Evolutionary conservation across 1,284 basidiomycete species (phyloP), one percentile per base, ranked within the genome.

Genomic region (Ganoderma lucidum): DNA sequence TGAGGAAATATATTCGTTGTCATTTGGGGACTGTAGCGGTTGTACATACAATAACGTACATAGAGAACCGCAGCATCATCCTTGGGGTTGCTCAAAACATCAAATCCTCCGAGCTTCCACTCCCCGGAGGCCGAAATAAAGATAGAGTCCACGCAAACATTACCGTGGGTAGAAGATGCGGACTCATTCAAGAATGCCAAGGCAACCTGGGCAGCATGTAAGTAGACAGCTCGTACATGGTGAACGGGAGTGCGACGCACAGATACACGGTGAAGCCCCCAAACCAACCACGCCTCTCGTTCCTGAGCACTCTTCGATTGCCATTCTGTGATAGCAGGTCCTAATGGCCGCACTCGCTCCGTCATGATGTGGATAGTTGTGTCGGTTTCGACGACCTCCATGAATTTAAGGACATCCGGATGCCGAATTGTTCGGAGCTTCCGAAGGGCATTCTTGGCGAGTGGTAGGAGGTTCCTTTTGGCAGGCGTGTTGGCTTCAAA

Each of bases 51-150:
- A 82, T 91, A 71, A 83, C 91, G 80, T 81, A 96, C 95, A 84
- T 95, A 95, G 78, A 96, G 82, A 35, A 94, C 86, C 12, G 93
- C 86, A 60, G 84, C 79, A n/a, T 92, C 89, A 67, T 97, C 95
- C 76, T 88, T 92, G 3, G 92, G 85, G 75, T 86, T 93, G 75
- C 93, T 97, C 75, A 99, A 81, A 0, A 97, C 82, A 75, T 99
- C 98, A 76, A 99, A 97, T 1, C 97, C 97, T 41, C 94, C 97
- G 10, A 99, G 83, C 77, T 94, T 94, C 97, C 97, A 99, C 83
- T 99, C 98, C 28, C 97, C 95, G 0, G 96, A 95, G 0, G 90
- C 90, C 6, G 95, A 93, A 68, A 99, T 89, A 78, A 98, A 99
- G 71, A 99, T 88, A 2, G 94, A 91, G 67, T 91, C 88, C 4